These are phyloP conservation scores for Phyllosticta capitalensis DNA, from an alignment of 2,329 filamentous ascomycete genomes.

Conservation along the genomic window DNA sequence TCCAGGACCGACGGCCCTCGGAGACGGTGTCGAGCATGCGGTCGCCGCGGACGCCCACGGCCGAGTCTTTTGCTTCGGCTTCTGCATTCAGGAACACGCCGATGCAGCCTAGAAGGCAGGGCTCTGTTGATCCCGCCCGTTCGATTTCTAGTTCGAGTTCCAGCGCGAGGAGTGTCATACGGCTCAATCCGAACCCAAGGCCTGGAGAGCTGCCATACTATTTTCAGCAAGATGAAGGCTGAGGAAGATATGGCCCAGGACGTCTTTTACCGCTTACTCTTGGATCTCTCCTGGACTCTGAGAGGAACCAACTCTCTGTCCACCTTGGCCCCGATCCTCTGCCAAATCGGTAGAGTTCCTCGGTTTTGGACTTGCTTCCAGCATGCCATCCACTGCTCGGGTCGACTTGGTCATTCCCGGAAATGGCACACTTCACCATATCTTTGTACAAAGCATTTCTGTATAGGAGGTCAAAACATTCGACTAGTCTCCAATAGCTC, in stretches of 20 bases:
- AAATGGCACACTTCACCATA: not conserved
- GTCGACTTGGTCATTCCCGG: not conserved
- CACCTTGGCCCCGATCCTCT: no score
- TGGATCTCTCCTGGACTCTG: no score
- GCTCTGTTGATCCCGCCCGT: not conserved
- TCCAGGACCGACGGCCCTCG: constrained; percentile 1
- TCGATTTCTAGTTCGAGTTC: not conserved
- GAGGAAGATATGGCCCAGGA: not conserved
- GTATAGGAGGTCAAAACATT: not conserved
- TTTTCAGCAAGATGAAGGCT: constrained; percentile 6
- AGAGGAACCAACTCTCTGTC: not conserved
- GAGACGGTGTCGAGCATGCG: not conserved
- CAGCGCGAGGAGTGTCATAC: constrained; percentile 8
- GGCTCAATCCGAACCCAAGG: constrained; percentile 6
- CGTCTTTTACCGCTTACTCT: no score
- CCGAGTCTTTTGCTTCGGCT: not conserved
- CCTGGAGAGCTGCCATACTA: constrained; percentile 7
- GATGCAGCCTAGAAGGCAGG: not conserved
- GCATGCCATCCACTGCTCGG: not conserved
- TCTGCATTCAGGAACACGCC: not conserved
- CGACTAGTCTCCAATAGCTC: not conserved
- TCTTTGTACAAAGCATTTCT: not conserved
- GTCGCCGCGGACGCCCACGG: constrained; percentile 1
- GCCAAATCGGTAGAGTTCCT: no score
- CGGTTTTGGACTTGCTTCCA: not conserved